Base-by-base conservation (phyloP, 1,284 basidiomycete species). In the Cryptococcus floricola region DNA sequence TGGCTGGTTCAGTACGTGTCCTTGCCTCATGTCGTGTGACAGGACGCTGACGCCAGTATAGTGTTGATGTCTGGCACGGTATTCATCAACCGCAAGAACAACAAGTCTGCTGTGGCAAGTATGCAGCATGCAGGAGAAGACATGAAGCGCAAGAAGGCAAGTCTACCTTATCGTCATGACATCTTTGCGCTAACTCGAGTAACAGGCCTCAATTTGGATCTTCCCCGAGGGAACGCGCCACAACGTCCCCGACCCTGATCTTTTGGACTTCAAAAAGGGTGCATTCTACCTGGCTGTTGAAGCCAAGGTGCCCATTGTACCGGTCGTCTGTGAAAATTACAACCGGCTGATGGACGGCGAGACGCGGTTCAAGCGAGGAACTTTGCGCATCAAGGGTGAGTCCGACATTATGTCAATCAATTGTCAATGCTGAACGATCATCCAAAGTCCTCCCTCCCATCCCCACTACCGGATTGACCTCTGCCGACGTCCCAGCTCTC, bases 211-310 rank as follows among this genome's bases (percentile, higher is more conserved):
- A 8, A 78, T 96, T 42, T 93, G 88, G 86, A 86, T 96, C 75
- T 96, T 91, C 77, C 90, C 92, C 3, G 93, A 96, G 77, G 92
- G 93, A 41, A 97, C 93, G 4, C 84, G 96, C 27, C 85, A 88
- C 52, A 81, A 83, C 60, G 82, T 82, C 28, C 80, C 85, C 60
- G 78, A 81, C 46, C 81, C 85, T 12, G 82, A 84, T 49, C 78
- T 97, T 70, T 81, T 91, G 6, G 87, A 91, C 0, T 89, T 99
- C 80, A 99, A 99, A 80, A 98, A 98, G 78, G 96, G 96, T 42
- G 94, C 93, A 1, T 98, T 98, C 82, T 92, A 98, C 73, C 83
- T 98, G 31, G 95, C 96, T 18, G 82, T 98, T 16, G 87, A 96
- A 77, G 86, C 78, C 54, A 73, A 66, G 60, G 81, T 93, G 44